phyloP scores from a whole-genome alignment of 2,329 filamentous ascomycete genomes.

The Ophiocordyceps australis region DNA sequence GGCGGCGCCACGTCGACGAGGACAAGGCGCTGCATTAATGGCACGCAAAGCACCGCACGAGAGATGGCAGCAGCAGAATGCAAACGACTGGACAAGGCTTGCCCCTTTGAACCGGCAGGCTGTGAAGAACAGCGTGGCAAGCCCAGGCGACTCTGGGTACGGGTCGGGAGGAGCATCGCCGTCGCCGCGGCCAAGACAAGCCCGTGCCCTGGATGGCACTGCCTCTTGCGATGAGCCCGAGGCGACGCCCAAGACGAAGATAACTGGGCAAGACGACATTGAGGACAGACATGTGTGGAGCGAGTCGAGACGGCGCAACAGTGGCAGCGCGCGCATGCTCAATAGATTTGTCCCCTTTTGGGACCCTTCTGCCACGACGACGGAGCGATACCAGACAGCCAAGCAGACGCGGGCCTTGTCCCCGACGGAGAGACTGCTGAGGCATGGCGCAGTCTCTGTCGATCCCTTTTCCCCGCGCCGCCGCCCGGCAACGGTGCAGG shows the following conservation, averaged over 20 bases:
- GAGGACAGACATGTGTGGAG: slow-evolving; percentile 1
- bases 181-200: background rate
- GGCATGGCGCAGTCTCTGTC: slow-evolving; percentile 12
- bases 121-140: slow-evolving; percentile 1
- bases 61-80: no score
- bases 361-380: slow-evolving; percentile 12
- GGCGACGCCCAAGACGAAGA: no score
- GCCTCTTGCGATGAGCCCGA: slow-evolving; percentile 1
- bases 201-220: slow-evolving; percentile 2
- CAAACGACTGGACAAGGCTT: no score
- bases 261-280: no score
- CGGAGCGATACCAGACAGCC: slow-evolving; percentile 26
- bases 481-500: slow-evolving; percentile 5
- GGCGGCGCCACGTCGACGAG: no score
- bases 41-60: no score
- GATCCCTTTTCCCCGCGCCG: slow-evolving; percentile 9
- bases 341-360: slow-evolving; percentile 34
- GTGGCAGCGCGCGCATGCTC: slow-evolving; percentile 7
- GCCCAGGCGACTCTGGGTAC: slow-evolving; percentile 12
- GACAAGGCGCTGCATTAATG: no score
- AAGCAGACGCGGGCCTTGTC: slow-evolving; percentile 24
- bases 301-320: slow-evolving; percentile 1
- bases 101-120: background rate
- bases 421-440: slow-evolving; percentile 21
- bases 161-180: slow-evolving; percentile 4